These are phyloP conservation scores for Vaccinium corymbosum DNA, from an alignment of 148 eudicot genomes.

Conservation along the genomic window DNA sequence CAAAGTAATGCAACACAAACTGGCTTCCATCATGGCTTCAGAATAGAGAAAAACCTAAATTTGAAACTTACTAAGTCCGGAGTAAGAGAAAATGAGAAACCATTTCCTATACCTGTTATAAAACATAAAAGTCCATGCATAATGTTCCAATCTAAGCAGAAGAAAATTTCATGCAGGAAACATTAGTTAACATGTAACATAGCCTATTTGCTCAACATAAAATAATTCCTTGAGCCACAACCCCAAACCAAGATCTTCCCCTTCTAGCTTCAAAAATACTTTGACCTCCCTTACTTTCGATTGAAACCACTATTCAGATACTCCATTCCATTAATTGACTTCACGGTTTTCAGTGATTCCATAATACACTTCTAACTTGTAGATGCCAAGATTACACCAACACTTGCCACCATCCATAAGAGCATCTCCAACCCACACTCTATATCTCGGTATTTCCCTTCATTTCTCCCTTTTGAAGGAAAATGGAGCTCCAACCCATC, in stretches of 20 bases:
- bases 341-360: not conserved
- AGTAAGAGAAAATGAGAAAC: not conserved
- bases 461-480: no score
- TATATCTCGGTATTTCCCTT: no score
- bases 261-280: not conserved
- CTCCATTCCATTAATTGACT: not conserved
- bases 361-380: not conserved
- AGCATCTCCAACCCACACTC: no score
- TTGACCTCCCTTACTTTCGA: not conserved
- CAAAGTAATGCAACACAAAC: slow-evolving; percentile 4
- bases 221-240: not conserved
- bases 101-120: not conserved
- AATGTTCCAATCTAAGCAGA: not conserved
- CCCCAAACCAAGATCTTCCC: not conserved
- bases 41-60: not conserved
- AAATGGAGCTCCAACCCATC: no score
- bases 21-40: not conserved
- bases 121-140: not conserved
- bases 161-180: not conserved
- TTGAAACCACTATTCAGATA: not conserved
- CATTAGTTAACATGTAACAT: not conserved
- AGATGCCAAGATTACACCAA: not conserved
- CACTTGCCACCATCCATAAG: not conserved
- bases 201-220: not conserved
- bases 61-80: not conserved